Conservation (phyloP, 257 asterid genomes). For the Rauvolfia tetraphylla region DNA sequence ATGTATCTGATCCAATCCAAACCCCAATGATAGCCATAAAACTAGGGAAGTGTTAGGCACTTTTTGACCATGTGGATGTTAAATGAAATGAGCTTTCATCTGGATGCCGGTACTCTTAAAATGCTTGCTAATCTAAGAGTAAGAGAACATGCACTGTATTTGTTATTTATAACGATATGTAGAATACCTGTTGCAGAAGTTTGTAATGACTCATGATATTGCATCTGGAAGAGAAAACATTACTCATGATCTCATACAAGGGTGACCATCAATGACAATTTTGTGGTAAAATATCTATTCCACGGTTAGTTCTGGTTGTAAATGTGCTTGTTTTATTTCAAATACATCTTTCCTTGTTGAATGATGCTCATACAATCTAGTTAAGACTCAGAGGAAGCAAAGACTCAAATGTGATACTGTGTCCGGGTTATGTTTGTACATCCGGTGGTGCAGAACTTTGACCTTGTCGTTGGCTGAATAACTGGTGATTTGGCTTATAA, state of each 20-base stretch:
- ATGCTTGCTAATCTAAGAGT: neutral
- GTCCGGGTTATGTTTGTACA: neutral
- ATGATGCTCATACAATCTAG: neutral
- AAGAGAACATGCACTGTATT: neutral
- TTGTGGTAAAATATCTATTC: neutral
- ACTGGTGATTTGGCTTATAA: neutral
- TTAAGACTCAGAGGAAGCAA: neutral
- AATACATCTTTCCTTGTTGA: neutral
- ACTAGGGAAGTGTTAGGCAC: neutral
- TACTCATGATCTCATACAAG: neutral
- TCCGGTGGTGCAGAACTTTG: neutral
- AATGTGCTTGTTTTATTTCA: neutral
- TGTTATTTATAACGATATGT: too few species aligned
- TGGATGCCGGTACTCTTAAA: neutral
- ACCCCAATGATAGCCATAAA: neutral
- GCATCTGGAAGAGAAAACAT: neutral
- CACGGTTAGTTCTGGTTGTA: neutral
- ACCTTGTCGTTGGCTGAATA: neutral
- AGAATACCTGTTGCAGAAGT: neutral
- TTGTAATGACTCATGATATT: neutral
- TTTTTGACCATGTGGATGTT: neutral
- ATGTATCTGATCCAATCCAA: neutral
- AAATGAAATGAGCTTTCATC: neutral
- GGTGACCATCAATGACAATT: neutral
- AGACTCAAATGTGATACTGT: neutral